Evolutionary conservation across 768 basidiomycete species (phyloP), one percentile per base, ranked within the genome.

Genomic region (Lyophyllum semitale): DNA sequence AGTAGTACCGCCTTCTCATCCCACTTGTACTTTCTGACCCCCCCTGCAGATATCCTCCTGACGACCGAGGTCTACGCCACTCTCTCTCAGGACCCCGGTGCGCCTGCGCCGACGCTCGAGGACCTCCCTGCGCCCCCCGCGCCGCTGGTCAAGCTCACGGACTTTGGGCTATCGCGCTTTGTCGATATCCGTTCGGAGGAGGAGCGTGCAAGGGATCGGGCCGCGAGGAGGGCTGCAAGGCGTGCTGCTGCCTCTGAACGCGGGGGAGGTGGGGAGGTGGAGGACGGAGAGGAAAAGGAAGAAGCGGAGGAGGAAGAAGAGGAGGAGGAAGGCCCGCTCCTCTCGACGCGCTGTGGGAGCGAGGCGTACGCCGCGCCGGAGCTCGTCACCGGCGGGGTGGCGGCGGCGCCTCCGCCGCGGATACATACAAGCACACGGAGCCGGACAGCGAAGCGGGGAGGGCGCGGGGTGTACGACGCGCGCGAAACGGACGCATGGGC

Each of bases 401-500:
- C 26, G 38, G 59, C 38, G 13, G 71, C 26, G 38, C 33, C 48
- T n/a, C 9, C 48, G 1, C 18, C 46, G 2, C 35, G 35, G 15
- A 37, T 13, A 37, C 35, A 13, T 8, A 22, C 51, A 3, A 11
- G 8, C 40, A 18, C 22, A n/a, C 20, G 27, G 29, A 7, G 32
- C 17, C 37, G n/a, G 11, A 15, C 8, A 18, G 57, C 7, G 25
- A 50, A 66, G 33, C 20, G 38, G 38, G 26, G 60, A 56, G 40
- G 51, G 27, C 79, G 75, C 27, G 76, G 67, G n/a, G 74, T 79
- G 57, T 95, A 95, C 70, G 92, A 96, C 69, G 91, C 90, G 2
- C 77, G 91, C 13, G 80, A 86, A 66, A 94, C 91, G 49, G 93
- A 95, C 67, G 85, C 88, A 12, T 95, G 93, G 93, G 91, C 92